phyloP scores from a whole-genome alignment of 805 yeast genomes.

The Candida incommunis region DNA sequence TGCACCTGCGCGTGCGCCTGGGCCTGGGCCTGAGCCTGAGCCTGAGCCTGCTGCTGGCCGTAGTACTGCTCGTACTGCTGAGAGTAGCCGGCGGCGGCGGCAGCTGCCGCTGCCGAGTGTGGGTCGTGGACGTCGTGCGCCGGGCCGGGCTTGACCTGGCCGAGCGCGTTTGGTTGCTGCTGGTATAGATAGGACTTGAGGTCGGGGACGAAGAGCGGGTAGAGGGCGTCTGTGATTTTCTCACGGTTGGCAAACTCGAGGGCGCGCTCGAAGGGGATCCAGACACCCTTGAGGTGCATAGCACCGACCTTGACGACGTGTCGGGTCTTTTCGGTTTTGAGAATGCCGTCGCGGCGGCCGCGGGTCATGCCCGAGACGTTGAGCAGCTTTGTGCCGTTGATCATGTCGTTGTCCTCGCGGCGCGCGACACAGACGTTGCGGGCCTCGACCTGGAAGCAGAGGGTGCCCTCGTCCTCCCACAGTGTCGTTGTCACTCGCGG shows the following conservation, averaged over 20 bases:
- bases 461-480: constrained; percentile 82
- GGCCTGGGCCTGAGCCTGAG: not conserved
- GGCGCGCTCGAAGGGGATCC: constrained; percentile 83
- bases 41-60: constrained; percentile 2
- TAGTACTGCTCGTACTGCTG: constrained; percentile 4
- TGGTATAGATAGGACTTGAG: constrained; percentile 21
- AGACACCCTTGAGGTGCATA: constrained; percentile 80
- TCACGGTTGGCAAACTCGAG: constrained; percentile 68
- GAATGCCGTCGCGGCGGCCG: constrained; percentile 78
- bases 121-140: not conserved
- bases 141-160: constrained; percentile 1
- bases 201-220: constrained; percentile 63
- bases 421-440: constrained; percentile 69
- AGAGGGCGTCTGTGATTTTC: constrained; percentile 53
- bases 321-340: constrained; percentile 62
- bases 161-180: constrained; percentile 6
- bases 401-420: constrained; percentile 78
- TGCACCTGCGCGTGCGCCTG: too few relatives aligned
- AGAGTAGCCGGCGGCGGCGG: constrained; percentile 1
- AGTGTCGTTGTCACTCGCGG: constrained; percentile 63
- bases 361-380: constrained; percentile 81
- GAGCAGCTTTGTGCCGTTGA: constrained; percentile 71
- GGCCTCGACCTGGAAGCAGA: constrained; percentile 76
- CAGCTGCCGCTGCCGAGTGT: too few relatives aligned
- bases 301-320: constrained; percentile 79